Base-by-base conservation (phyloP, 176 grass and related monocot species). In the Ensete ventricosum region DNA sequence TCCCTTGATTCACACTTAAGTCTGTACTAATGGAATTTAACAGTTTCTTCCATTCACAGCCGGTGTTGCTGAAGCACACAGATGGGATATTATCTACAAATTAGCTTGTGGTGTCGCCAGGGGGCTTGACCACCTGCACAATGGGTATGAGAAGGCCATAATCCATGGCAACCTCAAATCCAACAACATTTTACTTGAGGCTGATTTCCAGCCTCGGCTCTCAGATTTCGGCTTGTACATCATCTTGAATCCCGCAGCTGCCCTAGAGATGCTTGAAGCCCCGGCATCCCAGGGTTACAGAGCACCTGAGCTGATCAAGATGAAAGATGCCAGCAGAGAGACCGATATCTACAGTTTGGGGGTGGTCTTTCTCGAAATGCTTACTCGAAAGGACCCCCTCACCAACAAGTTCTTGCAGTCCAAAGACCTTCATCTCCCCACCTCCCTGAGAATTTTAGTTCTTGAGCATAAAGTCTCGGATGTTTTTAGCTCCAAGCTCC, bases 161-260 rank as follows among this genome's bases (percentile, higher is more conserved):
- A 73, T 92, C 24, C 92, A 96, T 55, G 92, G 92, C 62, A 92
- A 92, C 85, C 92, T 96, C 5, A 92, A 96, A 80, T 79, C 89
- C 14, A 96, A 92, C 53, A 96, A 96, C 55, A 83, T 96, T 48
- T 83, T 96, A 79, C 89, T 96, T 17, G 92, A 96, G 34, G 83
- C 84, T 23, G 87, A 96, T 86, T 86, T 89, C 77, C 89, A 92
- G 84, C 89, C 92, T 2, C 84, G 92, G 71, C 82, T 96, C 55
- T 80, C 89, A 11, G 92, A 96, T 53, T 92, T 87, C 23, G 87
- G 92, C n/a, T 84, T 96, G 66, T 80, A 85, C 75, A 82, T 96
- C 43, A 76, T 89, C 14, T 82, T 96, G 14, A 92, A 87, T 54
- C 73, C 82, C 1, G 74, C 75, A 4, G 84, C 92, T 1, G 72